Conservation (phyloP, 129 eudicot species). For the Pulicaria dysenterica region DNA sequence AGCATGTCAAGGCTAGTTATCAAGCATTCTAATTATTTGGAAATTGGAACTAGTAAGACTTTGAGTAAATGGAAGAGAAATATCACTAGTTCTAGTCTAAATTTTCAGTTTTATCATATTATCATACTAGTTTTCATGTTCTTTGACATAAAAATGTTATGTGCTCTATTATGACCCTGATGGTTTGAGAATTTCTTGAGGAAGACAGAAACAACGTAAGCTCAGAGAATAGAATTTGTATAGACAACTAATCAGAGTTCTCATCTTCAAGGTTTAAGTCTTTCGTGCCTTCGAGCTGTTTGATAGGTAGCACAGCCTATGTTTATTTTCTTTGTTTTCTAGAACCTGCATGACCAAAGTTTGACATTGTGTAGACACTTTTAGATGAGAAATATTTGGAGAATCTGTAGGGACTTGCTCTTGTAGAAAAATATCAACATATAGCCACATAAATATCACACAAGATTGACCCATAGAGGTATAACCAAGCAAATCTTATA, state of each 20-base stretch:
- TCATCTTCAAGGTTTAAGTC: not conserved
- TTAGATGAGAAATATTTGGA: not conserved
- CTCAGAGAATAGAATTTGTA: not conserved
- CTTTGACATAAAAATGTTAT: not conserved
- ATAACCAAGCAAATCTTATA: slow-evolving; percentile 2
- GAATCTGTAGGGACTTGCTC: not conserved
- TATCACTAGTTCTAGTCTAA: not conserved
- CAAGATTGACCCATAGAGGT: not conserved
- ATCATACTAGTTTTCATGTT: not conserved
- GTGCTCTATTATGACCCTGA: not conserved
- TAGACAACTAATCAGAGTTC: slow-evolving; percentile 1
- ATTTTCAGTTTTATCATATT: not conserved
- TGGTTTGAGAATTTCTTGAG: not conserved
- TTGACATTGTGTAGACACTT: not conserved
- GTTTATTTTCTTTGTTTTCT: slow-evolving; percentile 15
- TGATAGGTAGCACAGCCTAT: slow-evolving; percentile 5
- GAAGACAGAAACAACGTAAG: not conserved
- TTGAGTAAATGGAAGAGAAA: not conserved
- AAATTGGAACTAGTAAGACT: not conserved
- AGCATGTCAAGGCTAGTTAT: not conserved
- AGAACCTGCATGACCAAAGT: not conserved
- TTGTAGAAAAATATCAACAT: not conserved
- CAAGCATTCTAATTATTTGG: not conserved
- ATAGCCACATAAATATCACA: not conserved
- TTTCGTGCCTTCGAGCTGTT: not conserved